Conservation (phyloP, 495 filamentous ascomycete genomes). For the Pyrenopolyporus hunteri region DNA sequence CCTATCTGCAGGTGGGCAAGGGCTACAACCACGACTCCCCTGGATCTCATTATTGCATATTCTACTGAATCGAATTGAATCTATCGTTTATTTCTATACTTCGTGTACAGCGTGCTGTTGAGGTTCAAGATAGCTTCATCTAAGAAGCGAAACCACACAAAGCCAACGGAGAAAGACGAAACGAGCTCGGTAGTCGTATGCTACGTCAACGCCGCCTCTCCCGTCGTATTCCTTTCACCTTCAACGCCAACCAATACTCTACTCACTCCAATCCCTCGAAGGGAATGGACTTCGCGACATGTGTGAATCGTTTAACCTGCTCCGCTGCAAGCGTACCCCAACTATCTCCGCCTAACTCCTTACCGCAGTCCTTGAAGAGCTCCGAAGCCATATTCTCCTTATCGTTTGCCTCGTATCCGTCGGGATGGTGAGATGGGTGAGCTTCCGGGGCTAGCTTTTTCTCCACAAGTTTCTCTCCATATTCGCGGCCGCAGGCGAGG, state of each 20-base stretch:
- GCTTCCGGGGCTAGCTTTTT: slow-evolving; percentile 35
- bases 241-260: background rate
- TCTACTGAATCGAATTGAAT: too few species aligned
- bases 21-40: too few species aligned
- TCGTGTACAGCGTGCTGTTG: too few species aligned
- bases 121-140: too few species aligned
- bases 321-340: slow-evolving; percentile 46
- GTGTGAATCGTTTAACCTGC: slow-evolving; percentile 44
- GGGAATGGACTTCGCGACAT: slow-evolving; percentile 40
- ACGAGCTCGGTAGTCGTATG: too few species aligned
- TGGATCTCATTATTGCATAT: too few species aligned
- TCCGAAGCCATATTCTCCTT: slow-evolving; percentile 38
- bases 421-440: slow-evolving; percentile 6
- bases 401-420: slow-evolving; percentile 35
- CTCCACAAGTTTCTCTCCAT: slow-evolving; percentile 47
- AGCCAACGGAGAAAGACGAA: too few species aligned
- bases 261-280: slow-evolving; percentile 1
- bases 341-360: slow-evolving; percentile 31
- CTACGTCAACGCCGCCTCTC: too few species aligned
- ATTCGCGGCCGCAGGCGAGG: slow-evolving; percentile 40
- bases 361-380: slow-evolving; percentile 45
- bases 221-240: too few species aligned
- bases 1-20: too few species aligned
- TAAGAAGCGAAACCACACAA: too few species aligned
- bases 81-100: too few species aligned